Percentiles rank a stretch among this genome's conserved stretches.
These are phyloP conservation scores for Rhododendron kiyosumense DNA, from an alignment of 148 eudicot genomes.

Conservation along the genomic window DNA sequence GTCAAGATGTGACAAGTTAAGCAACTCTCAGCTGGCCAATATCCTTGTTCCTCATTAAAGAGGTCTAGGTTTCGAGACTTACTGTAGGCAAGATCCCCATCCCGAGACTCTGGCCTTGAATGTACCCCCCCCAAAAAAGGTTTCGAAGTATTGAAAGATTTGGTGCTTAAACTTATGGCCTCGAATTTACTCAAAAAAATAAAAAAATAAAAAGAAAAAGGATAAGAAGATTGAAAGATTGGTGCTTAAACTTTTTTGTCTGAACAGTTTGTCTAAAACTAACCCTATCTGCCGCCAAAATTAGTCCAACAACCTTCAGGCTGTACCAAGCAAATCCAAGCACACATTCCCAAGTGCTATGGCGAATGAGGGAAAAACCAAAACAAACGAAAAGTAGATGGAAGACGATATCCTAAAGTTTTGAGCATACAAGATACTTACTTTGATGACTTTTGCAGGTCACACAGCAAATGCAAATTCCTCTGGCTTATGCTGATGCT, in stretches of 20 bases:
- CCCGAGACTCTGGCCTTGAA: not conserved
- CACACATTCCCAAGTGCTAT: not conserved
- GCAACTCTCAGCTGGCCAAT: not conserved
- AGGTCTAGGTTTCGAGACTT: not conserved
- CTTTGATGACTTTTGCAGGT: slow-evolving; percentile 29
- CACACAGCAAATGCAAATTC: slow-evolving; percentile 85
- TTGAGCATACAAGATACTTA: not conserved
- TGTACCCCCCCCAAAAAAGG: not conserved
- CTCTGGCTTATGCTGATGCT: slow-evolving; percentile 81
- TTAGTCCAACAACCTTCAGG: slow-evolving; percentile 3
- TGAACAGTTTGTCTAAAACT: not conserved
- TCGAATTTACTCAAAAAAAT: not conserved
- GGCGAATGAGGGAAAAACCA: not conserved
- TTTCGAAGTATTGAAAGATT: not conserved
- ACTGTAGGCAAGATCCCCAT: not conserved
- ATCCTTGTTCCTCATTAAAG: not conserved
- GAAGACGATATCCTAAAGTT: not conserved
- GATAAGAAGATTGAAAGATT: not conserved
- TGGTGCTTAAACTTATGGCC: not conserved
- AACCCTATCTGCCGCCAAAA: not conserved
- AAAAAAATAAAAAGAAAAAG: not conserved
- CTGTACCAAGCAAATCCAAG: not conserved
- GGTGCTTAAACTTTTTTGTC: not conserved
- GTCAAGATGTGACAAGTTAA: not conserved
- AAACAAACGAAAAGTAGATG: not conserved